Evolutionary conservation across 1,139 yeast genomes (phyloP).

Genomic region (Saccharomyces uvarum): DNA sequence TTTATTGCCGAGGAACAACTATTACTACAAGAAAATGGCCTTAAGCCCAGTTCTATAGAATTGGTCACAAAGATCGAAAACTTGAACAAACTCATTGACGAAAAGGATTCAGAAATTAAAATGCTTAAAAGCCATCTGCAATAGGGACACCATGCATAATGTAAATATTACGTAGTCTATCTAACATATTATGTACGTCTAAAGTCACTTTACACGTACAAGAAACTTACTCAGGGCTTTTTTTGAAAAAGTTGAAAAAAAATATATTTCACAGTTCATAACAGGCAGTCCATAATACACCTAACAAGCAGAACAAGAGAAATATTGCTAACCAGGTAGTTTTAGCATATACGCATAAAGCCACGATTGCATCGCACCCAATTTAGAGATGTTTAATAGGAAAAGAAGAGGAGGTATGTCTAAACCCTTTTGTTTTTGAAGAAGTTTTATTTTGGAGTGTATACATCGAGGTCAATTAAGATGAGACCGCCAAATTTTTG

Average conservation of each 20-base stretch:
- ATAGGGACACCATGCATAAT: background rate
- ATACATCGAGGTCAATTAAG: background rate
- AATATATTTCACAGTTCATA: background rate
- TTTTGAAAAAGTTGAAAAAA: conserved; percentile 1
- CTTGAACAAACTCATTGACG: conserved; percentile 40
- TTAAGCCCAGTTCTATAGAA: conserved; percentile 46
- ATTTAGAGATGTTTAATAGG: conserved; percentile 21
- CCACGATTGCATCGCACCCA: background rate
- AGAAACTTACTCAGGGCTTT: background rate
- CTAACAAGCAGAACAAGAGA: background rate
- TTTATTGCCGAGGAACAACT: conserved; percentile 67
- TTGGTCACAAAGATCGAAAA: conserved; percentile 52
- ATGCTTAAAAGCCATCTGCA: conserved; percentile 3
- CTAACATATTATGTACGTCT: background rate
- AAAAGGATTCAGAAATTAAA: conserved; percentile 39
- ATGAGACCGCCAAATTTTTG: background rate
- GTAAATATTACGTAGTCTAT: background rate
- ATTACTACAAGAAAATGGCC: conserved; percentile 47
- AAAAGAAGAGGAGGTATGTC: conserved; percentile 28
- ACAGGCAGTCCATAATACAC: background rate
- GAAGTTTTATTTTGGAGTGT: conserved; percentile 4
- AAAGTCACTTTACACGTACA: background rate
- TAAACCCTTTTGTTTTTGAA: background rate
- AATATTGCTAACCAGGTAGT: background rate
- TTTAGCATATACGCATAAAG: background rate